Percentiles rank a stretch among this genome's conserved stretches.
phyloP scores from a whole-genome alignment of 768 basidiomycete species.

The Rhodotorula toruloides region DNA sequence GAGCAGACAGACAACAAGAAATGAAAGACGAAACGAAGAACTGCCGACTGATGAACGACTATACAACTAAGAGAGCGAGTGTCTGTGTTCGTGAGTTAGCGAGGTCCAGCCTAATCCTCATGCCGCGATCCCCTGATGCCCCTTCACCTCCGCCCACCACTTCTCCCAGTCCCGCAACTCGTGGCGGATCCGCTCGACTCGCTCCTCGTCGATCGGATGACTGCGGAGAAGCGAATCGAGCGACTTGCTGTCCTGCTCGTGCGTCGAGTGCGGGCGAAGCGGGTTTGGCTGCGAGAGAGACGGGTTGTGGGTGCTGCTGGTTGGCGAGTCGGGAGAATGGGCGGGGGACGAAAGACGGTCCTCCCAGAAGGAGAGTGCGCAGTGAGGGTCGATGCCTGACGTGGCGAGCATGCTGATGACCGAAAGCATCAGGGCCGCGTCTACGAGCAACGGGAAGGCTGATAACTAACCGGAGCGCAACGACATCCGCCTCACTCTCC shows the following conservation, averaged over 20 bases:
- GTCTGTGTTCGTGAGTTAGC: too few relatives aligned
- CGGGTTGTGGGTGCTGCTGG: conserved; percentile 53
- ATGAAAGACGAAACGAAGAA: too few relatives aligned
- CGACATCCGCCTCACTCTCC: conserved; percentile 66
- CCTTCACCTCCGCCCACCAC: not conserved
- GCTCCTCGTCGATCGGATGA: conserved; percentile 66
- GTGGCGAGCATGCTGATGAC: conserved; percentile 71
- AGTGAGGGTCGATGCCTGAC: conserved; percentile 81
- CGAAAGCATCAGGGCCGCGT: not conserved
- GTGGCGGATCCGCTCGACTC: conserved; percentile 58
- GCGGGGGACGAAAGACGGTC: conserved; percentile 41
- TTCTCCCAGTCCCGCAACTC: conserved; percentile 69
- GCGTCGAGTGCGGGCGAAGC: conserved; percentile 38
- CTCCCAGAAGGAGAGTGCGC: conserved; percentile 80
- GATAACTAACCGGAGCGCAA: conserved; percentile 34
- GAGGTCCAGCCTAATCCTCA: too few relatives aligned
- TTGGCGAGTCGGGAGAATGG: not conserved
- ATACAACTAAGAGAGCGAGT: too few relatives aligned
- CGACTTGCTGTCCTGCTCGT: too few relatives aligned
- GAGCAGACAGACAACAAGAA: too few relatives aligned
- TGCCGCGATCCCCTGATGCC: not conserved
- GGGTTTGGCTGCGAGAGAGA: conserved; percentile 44
- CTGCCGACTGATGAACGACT: too few relatives aligned
- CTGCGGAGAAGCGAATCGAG: conserved; percentile 48
- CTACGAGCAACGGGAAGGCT: not conserved